Base-by-base conservation (phyloP, 495 filamentous ascomycete species). In the Wilcoxina mikolae region DNA sequence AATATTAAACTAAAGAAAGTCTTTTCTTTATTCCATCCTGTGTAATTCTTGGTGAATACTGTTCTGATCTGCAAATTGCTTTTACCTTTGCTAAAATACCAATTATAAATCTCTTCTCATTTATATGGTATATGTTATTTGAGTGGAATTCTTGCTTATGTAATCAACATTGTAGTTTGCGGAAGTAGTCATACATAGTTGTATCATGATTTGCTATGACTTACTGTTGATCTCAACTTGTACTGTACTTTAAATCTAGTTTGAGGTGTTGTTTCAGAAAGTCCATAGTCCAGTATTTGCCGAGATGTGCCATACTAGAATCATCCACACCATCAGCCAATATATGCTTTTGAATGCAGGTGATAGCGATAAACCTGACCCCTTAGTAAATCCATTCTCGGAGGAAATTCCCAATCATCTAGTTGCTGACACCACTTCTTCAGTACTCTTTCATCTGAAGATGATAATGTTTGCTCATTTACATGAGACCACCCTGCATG, bases 71-170 rank as follows among this genome's bases (percentile, higher is more conserved):
- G 28, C 42, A 57, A 7, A 54, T 53, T 4, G 47, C 56, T 48
- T 57, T 57, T 2, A 49, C 56, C 22, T 26, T 46, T 4, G 48
- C 17, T 7, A 42, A 57, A 47, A 45, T 53, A 5, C 50, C 23
- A 3, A 58, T 22, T 11, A 58, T 46, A 12, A 54, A 58, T 10
- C 38, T 23, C 12, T 56, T 56, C 4, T 56, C 47, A 24, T 56
- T 33, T 18, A 49, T 51, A 12, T 56, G 55, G n/a, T 51, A 58
- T 4, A 45, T 58, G 12, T 58, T 29, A 0, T 51, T 1, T 25
- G 24, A 39, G 2, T 4, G 12, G 10, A 53, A 48, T 7, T 47
- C 28, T 17, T 45, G 23, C 15, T 48, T 27, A 5, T 11, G 12
- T 3, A 53, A 4, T 2, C 52, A 41, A 1, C 2, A 12, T 15